These are phyloP conservation scores for Myriangium duriaei DNA, from an alignment of 2,329 filamentous ascomycete species.

Conservation along the genomic window DNA sequence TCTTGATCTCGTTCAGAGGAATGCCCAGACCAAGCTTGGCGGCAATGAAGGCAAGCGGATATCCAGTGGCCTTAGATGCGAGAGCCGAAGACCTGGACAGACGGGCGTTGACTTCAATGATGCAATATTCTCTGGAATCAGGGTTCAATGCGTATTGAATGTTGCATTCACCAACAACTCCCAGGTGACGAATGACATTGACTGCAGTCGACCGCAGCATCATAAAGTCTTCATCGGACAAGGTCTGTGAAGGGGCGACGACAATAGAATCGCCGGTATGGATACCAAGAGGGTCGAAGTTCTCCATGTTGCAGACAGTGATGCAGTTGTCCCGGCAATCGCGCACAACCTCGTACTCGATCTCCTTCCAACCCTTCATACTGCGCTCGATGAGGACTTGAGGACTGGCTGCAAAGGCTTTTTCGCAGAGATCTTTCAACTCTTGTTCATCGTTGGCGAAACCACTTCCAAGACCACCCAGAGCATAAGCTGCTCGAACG, in stretches of 20 bases:
- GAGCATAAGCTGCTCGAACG: conserved; percentile 86
- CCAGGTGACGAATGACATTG: conserved; percentile 92
- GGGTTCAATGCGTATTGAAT: conserved; percentile 97
- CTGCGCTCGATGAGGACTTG: conserved; percentile 94
- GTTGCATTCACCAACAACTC: conserved; percentile 97
- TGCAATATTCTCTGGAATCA: conserved; percentile 91
- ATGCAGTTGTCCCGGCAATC: conserved; percentile 97
- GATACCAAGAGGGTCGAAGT: conserved; percentile 95
- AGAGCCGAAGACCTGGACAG: conserved; percentile 89
- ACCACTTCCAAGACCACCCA: conserved; percentile 88
- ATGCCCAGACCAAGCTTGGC: conserved; percentile 93
- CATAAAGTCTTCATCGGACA: conserved; percentile 97
- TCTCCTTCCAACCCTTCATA: conserved; percentile 99
- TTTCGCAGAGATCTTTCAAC: conserved; percentile 77
- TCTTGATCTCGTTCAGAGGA: conserved; percentile 89
- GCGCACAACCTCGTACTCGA: conserved; percentile 96
- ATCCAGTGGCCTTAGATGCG: conserved; percentile 93
- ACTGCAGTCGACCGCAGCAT: conserved; percentile 96
- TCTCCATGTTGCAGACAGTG: conserved; percentile 99
- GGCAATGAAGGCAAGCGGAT: conserved; percentile 89
- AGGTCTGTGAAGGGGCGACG: conserved; percentile 89
- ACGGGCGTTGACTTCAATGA: conserved; percentile 97
- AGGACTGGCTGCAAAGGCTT: conserved; percentile 87
- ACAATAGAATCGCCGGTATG: conserved; percentile 98
- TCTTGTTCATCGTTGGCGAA: conserved; percentile 83